Evolutionary conservation across 1,139 yeast genomes (phyloP).

Genomic region (Debaryomycetaceae sp.): DNA sequence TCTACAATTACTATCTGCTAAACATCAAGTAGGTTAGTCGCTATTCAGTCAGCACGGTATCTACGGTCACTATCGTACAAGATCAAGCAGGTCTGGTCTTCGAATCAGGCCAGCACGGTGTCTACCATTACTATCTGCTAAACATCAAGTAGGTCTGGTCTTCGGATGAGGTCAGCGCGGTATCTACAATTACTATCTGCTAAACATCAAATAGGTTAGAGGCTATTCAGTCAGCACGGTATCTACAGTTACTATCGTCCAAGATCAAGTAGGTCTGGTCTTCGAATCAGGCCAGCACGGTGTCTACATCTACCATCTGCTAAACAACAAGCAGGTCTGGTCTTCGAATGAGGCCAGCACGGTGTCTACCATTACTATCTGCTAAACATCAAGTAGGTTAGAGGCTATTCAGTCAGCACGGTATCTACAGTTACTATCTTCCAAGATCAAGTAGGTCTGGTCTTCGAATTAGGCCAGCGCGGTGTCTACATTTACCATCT

Average conservation of each 20-base stretch:
- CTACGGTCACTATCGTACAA: too few relatives aligned
- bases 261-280: too few relatives aligned
- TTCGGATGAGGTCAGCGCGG: constrained; percentile 57
- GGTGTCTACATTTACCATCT: constrained; percentile 27
- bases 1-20: constrained; percentile 57
- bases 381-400: constrained; percentile 25
- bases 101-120: constrained; percentile 39
- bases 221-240: not conserved
- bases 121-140: constrained; percentile 24
- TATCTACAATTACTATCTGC: constrained; percentile 59
- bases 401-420: not conserved
- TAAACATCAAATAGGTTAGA: constrained; percentile 23
- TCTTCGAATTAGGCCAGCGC: constrained; percentile 42
- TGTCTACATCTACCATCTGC: constrained; percentile 24
- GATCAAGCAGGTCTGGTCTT: too few relatives aligned
- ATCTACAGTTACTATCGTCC: too few relatives aligned
- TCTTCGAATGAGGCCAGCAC: constrained; percentile 56
- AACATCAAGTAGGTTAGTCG: constrained; percentile 20
- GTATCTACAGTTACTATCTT: too few relatives aligned
- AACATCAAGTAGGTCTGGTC: constrained; percentile 49
- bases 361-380: constrained; percentile 66
- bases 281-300: constrained; percentile 42
- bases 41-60: not conserved
- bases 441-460: too few relatives aligned
- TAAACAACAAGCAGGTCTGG: constrained; percentile 40